phyloP scores from a whole-genome alignment of 1,284 basidiomycete species.

The Ganoderma leucocontextum region DNA sequence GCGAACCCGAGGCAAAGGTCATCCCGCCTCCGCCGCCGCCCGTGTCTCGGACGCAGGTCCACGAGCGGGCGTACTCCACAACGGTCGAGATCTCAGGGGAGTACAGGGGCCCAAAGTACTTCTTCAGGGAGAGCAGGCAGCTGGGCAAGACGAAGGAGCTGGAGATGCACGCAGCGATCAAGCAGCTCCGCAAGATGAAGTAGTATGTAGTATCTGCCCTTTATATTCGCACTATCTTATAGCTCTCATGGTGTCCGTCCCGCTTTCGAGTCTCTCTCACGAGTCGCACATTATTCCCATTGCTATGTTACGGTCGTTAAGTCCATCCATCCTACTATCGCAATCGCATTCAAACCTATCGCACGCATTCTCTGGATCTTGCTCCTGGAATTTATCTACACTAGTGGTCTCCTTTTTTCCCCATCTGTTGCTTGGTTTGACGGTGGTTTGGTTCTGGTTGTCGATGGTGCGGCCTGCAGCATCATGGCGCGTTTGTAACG shows the following conservation, averaged over 20 bases:
- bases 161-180: slow-evolving; percentile 54
- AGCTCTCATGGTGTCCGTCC: slow-evolving; percentile 1
- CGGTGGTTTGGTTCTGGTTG: background rate
- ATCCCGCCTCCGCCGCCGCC: background rate
- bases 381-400: background rate
- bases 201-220: slow-evolving; percentile 18
- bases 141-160: slow-evolving; percentile 36
- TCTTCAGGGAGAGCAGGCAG: slow-evolving; percentile 31
- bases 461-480: slow-evolving; percentile 12
- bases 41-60: slow-evolving; percentile 8
- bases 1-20: slow-evolving; percentile 18
- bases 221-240: slow-evolving; percentile 18
- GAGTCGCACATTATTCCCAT: background rate
- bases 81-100: slow-evolving; percentile 40
- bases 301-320: background rate
- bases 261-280: slow-evolving; percentile 1
- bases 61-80: slow-evolving; percentile 27
- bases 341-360: background rate
- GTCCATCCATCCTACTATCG: background rate
- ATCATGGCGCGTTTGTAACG: background rate
- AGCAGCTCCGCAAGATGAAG: slow-evolving; percentile 58
- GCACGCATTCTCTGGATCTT: background rate
- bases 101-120: slow-evolving; percentile 35
- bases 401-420: background rate
- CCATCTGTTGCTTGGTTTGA: too few relatives aligned